phyloP scores from a whole-genome alignment of 2,329 filamentous ascomycete species.

The Diatrype stigma region DNA sequence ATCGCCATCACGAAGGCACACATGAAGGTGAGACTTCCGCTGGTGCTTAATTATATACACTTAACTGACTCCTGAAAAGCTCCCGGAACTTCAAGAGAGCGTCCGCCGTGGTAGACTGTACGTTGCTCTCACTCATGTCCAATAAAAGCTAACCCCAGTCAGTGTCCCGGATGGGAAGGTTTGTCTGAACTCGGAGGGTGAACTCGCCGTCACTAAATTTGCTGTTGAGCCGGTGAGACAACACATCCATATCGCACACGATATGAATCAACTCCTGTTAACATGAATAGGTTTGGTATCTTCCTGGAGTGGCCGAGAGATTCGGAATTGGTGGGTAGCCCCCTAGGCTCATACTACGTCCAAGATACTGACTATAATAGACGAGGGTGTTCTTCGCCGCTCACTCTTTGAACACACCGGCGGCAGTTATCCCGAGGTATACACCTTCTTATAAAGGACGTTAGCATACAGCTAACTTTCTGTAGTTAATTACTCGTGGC shows the following conservation, averaged over 20 bases:
- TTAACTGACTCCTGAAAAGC: constrained; percentile 29
- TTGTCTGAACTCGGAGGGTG: constrained; percentile 78
- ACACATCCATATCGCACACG: constrained; percentile 1
- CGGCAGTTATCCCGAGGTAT: constrained; percentile 84
- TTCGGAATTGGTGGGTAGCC: constrained; percentile 72
- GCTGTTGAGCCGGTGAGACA: constrained; percentile 83
- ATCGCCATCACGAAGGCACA: constrained; percentile 90
- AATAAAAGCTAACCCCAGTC: constrained; percentile 10
- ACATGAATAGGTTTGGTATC: constrained; percentile 63
- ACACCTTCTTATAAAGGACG: neutral
- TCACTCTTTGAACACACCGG: constrained; percentile 93
- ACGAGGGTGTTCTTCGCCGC: constrained; percentile 81
- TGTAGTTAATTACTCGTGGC: constrained; percentile 76
- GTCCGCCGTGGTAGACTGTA: constrained; percentile 73
- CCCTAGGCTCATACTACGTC: neutral
- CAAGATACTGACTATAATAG: constrained; percentile 37
- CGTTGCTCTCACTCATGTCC: constrained; percentile 18
- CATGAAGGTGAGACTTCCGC: constrained; percentile 60
- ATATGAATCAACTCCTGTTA: neutral
- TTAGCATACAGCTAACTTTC: constrained; percentile 16
- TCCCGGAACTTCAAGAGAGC: constrained; percentile 90
- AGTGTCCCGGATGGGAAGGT: constrained; percentile 78
- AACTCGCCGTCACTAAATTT: constrained; percentile 92
- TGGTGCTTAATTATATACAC: neutral
- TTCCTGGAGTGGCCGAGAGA: constrained; percentile 82